Percentiles rank a stretch among this genome's conserved stretches.
Evolutionary conservation across 345 rosid species (phyloP).

Genomic region (Eucalyptus erythrocorys): DNA sequence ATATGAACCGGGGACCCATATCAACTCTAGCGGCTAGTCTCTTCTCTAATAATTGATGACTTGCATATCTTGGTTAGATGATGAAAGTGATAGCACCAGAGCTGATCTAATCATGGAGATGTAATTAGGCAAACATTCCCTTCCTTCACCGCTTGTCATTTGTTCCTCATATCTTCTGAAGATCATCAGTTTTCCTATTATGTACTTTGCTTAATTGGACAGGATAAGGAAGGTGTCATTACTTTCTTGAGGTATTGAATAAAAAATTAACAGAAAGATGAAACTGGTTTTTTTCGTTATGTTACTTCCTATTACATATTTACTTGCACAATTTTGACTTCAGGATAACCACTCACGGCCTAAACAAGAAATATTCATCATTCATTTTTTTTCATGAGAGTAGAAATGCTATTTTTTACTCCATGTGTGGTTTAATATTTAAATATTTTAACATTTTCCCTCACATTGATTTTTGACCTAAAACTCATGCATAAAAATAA

Average conservation of each 20-base stretch:
- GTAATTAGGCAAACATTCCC: not conserved
- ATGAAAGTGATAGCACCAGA: not conserved
- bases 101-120: not conserved
- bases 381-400: not conserved
- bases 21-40: not conserved
- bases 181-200: not conserved
- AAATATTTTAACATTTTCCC: not conserved
- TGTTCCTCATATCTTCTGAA: not conserved
- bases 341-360: not conserved
- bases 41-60: not conserved
- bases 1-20: not conserved
- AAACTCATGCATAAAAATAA: not conserved
- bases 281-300: not conserved
- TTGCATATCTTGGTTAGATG: not conserved
- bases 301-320: not conserved
- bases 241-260: not conserved
- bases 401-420: no score
- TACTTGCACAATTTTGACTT: not conserved
- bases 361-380: not conserved
- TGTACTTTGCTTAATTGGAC: not conserved
- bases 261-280: not conserved
- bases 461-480: not conserved
- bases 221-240: not conserved
- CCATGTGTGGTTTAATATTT: not conserved
- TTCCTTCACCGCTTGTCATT: not conserved